phyloP scores from a whole-genome alignment of 2,329 filamentous ascomycete genomes.

The Claviceps paspali region DNA sequence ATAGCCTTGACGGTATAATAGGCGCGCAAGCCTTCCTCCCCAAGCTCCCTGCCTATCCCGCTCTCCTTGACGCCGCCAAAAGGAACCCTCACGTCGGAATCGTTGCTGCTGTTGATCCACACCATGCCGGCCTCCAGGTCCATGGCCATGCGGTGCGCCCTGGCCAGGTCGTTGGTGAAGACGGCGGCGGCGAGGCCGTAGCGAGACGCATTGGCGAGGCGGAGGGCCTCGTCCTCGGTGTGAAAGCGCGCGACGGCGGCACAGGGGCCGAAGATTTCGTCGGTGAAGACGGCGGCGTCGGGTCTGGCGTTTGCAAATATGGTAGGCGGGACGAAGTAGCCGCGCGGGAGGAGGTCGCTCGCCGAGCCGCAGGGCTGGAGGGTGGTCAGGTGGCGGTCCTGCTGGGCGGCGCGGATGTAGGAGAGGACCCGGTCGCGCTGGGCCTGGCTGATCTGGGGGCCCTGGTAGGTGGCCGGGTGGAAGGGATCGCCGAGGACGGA shows the following conservation, averaged over 20 bases:
- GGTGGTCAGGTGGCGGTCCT: constrained; percentile 44
- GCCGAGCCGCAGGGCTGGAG: constrained; percentile 5
- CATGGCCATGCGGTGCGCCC: constrained; percentile 24
- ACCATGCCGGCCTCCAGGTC: constrained; percentile 39
- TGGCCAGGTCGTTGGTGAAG: constrained; percentile 35
- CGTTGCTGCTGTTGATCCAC: constrained; percentile 23
- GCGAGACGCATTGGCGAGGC: constrained; percentile 23
- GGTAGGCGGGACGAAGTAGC: constrained; percentile 16
- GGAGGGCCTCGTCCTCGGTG: constrained; percentile 15
- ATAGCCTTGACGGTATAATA: constrained; percentile 16
- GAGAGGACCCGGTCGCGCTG: constrained; percentile 51
- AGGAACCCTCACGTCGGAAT: constrained; percentile 16
- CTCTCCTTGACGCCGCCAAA: constrained; percentile 20
- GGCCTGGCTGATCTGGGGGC: constrained; percentile 48
- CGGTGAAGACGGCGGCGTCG: constrained; percentile 12
- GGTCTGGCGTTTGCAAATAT: constrained; percentile 14
- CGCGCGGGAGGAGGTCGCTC: constrained; percentile 7
- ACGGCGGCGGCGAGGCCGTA: constrained; percentile 40
- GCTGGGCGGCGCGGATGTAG: constrained; percentile 50
- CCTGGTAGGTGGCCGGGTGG: constrained; percentile 47
- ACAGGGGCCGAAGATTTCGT: constrained; percentile 19
- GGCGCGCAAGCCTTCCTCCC: constrained; percentile 14
- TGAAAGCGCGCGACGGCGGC: constrained; percentile 13
- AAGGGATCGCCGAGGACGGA: constrained; percentile 52
- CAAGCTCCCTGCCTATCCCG: constrained; percentile 17